Percentiles rank a stretch among this genome's conserved stretches.
Evolutionary conservation across 2,329 filamentous ascomycete species (phyloP).

Genomic region (Pyrenophora tritici-repentis): DNA sequence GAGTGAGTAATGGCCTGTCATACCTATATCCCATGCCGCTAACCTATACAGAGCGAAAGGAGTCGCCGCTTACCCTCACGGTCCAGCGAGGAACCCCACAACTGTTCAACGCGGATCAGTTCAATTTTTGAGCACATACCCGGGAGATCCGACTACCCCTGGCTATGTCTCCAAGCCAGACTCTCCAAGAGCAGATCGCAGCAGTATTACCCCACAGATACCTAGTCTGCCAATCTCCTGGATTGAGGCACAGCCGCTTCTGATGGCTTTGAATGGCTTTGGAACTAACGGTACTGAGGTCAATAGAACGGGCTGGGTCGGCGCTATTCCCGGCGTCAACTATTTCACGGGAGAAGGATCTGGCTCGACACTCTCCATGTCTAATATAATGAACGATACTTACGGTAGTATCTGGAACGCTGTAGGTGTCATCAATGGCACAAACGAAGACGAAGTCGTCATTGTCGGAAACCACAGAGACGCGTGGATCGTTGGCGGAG

Average conservation of each 20-base stretch:
- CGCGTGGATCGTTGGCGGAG: conserved; percentile 60
- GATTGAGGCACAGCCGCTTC: conserved; percentile 75
- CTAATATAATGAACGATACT: conserved; percentile 79
- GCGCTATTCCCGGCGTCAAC: conserved; percentile 42
- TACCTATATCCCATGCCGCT: background rate
- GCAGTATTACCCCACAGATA: conserved; percentile 71
- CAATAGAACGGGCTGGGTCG: conserved; percentile 48
- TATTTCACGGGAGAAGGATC: conserved; percentile 54
- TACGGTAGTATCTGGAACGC: conserved; percentile 82
- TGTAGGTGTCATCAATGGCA: conserved; percentile 70
- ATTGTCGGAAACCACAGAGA: conserved; percentile 60
- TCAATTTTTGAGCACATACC: conserved; percentile 66
- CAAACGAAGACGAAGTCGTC: conserved; percentile 61
- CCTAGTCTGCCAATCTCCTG: conserved; percentile 89
- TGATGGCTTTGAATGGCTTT: conserved; percentile 81
- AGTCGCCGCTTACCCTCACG: conserved; percentile 49
- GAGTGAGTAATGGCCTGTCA: conserved; percentile 21
- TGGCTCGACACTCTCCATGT: conserved; percentile 53
- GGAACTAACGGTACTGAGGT: conserved; percentile 62
- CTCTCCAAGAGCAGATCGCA: conserved; percentile 69
- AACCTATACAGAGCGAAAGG: conserved; percentile 45
- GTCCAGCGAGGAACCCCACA: conserved; percentile 53
- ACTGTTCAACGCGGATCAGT: conserved; percentile 55
- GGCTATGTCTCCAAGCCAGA: conserved; percentile 84
- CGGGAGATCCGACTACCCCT: conserved; percentile 48